Evolutionary conservation across 768 basidiomycete species (phyloP).

Genomic region (Suillus alpinus): DNA sequence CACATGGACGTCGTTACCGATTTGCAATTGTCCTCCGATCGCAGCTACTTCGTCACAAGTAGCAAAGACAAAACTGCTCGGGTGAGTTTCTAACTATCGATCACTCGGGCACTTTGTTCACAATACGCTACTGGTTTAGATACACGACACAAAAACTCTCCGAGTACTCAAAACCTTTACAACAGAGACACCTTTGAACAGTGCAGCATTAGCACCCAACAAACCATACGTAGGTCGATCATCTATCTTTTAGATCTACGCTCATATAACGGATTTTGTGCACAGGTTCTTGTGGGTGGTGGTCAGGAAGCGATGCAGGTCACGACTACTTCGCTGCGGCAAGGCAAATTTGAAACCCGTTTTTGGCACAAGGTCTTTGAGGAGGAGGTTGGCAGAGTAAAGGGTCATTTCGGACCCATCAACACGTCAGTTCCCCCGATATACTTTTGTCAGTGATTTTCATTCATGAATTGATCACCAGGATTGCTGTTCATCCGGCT

Average conservation of each 20-base stretch:
- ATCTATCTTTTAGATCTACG: neutral
- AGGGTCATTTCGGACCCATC: conserved; percentile 95
- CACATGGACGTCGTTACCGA: conserved; percentile 89
- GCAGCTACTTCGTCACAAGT: conserved; percentile 93
- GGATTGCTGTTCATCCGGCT: conserved; percentile 88
- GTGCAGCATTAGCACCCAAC: conserved; percentile 80
- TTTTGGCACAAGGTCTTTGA: conserved; percentile 98
- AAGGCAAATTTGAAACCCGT: conserved; percentile 96
- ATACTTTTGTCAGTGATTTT: neutral
- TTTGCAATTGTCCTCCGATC: conserved; percentile 84
- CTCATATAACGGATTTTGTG: neutral
- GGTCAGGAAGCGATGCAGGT: conserved; percentile 98
- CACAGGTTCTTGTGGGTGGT: conserved; percentile 85
- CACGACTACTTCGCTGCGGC: conserved; percentile 88
- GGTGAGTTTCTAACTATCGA: conserved; percentile 37
- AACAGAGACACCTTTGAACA: conserved; percentile 95
- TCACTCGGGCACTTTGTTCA: neutral
- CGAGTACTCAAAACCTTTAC: conserved; percentile 89
- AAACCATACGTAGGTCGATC: conserved; percentile 70
- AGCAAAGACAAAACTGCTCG: conserved; percentile 97
- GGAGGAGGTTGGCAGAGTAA: conserved; percentile 95
- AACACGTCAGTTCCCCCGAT: conserved; percentile 71
- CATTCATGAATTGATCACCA: conserved; percentile 30
- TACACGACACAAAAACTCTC: conserved; percentile 88
- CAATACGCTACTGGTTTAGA: conserved; percentile 31